phyloP scores from a whole-genome alignment of 2,329 filamentous ascomycete genomes.

The Anthostomella pinea region DNA sequence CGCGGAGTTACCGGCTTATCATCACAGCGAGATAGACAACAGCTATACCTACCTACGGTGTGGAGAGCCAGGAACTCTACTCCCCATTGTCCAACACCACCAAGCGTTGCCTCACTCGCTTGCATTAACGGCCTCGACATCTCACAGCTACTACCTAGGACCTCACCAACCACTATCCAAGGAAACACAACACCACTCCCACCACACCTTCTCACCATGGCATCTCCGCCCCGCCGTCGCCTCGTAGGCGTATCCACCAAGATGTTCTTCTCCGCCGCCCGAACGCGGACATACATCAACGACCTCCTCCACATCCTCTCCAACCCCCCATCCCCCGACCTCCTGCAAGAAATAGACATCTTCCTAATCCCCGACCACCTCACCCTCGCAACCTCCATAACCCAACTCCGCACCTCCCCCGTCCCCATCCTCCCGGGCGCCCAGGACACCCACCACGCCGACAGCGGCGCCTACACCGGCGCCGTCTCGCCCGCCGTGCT shows the following conservation, averaged over 20 bases:
- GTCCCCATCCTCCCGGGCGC: slow-evolving; percentile 66
- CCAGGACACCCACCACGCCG: slow-evolving; percentile 71
- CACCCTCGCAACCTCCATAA: slow-evolving; percentile 54
- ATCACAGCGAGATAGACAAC: too few relatives aligned
- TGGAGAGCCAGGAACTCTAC: too few relatives aligned
- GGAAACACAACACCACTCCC: slow-evolving; percentile 7
- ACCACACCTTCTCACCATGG: slow-evolving; percentile 5
- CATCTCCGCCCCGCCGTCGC: slow-evolving; percentile 43
- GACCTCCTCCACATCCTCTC: slow-evolving; percentile 46
- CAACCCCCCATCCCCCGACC: slow-evolving; percentile 33
- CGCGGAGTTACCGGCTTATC: too few relatives aligned
- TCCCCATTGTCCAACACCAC: too few relatives aligned
- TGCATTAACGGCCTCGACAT: too few relatives aligned
- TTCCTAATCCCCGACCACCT: slow-evolving; percentile 79
- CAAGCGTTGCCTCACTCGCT: too few relatives aligned
- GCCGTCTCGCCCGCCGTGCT: slow-evolving; percentile 71
- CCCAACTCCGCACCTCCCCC: slow-evolving; percentile 42
- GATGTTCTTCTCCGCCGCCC: slow-evolving; percentile 72
- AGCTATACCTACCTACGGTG: too few relatives aligned
- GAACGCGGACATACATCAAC: slow-evolving; percentile 56
- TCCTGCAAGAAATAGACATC: slow-evolving; percentile 37
- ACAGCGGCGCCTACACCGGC: slow-evolving; percentile 72
- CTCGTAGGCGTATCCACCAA: slow-evolving; percentile 74
- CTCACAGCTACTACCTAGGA: neutral
- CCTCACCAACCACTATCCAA: neutral